Evolutionary conservation across 2,329 filamentous ascomycete species (phyloP).

Genomic region (Apiospora pterosperma): DNA sequence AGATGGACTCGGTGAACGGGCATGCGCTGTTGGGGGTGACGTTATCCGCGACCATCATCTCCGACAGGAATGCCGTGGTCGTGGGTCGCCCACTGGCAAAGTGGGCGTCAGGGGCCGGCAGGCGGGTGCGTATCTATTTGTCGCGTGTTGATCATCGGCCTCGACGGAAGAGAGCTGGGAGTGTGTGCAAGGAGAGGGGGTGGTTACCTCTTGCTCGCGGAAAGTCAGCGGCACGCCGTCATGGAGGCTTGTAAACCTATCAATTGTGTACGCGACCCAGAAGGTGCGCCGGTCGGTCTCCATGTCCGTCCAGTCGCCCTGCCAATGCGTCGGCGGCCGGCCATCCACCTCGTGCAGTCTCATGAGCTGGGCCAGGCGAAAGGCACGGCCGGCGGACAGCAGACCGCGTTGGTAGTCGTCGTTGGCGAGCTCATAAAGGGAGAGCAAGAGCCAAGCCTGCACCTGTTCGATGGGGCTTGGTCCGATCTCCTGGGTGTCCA

Average conservation of each 20-base stretch:
- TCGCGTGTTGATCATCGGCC: background rate
- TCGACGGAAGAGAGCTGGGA: no score
- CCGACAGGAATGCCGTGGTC: background rate
- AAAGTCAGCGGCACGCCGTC: background rate
- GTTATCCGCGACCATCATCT: background rate
- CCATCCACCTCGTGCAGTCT: background rate
- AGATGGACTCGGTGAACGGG: background rate
- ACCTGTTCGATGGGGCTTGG: conserved; percentile 6
- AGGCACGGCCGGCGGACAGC: conserved; percentile 9
- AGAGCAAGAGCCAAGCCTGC: conserved; percentile 12
- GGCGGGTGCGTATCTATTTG: background rate
- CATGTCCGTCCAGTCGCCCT: conserved; percentile 12
- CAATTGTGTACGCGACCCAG: conserved; percentile 14
- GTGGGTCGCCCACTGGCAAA: background rate
- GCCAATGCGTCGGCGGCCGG: background rate
- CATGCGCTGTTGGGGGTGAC: no score
- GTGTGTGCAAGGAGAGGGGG: no score
- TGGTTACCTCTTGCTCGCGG: background rate
- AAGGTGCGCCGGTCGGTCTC: conserved; percentile 13
- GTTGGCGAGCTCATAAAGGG: conserved; percentile 10
- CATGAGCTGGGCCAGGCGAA: conserved; percentile 12
- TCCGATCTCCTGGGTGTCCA: background rate
- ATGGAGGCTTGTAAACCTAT: conserved; percentile 10
- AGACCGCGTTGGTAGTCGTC: conserved; percentile 11
- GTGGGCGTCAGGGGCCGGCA: background rate